Evolutionary conservation across 495 filamentous ascomycete genomes (phyloP).

Genomic region (Trichoderma asperelloides): DNA sequence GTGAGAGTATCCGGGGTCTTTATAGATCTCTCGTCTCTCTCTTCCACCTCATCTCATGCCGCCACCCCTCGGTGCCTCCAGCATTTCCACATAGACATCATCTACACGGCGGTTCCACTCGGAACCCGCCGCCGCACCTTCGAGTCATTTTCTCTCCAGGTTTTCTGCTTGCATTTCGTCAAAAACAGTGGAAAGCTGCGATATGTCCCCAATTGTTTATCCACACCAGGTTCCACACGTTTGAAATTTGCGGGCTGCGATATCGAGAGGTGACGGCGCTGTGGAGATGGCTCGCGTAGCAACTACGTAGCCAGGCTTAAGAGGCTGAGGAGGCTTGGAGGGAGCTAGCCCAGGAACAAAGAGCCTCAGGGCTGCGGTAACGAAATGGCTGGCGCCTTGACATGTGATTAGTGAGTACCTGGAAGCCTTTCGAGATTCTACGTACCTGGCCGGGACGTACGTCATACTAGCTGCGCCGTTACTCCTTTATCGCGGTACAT

Average conservation of each 20-base stretch:
- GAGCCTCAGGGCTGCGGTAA: neutral
- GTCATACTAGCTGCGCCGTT: neutral
- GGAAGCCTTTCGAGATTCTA: neutral
- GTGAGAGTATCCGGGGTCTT: constrained; percentile 4
- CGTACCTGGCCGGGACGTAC: neutral
- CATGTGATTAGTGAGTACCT: neutral
- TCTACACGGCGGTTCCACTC: neutral
- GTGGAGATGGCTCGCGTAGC: neutral
- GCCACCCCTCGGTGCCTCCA: neutral
- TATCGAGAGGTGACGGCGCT: neutral
- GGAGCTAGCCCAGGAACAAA: neutral
- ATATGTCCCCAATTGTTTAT: constrained; percentile 1
- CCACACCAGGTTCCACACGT: neutral
- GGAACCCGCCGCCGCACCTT: neutral
- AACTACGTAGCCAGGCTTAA: neutral
- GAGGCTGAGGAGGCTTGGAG: neutral
- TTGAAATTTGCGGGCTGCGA: neutral
- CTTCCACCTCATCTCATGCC: neutral
- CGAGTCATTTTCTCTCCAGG: neutral
- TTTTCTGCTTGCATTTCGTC: neutral
- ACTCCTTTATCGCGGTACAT: neutral
- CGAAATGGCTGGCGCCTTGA: neutral
- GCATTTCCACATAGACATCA: neutral
- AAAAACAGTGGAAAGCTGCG: neutral
- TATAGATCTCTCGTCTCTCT: constrained; percentile 5